These are phyloP conservation scores for Phytophthora ramorum DNA, from an alignment of 352 stramenopile species.

Conservation along the genomic window DNA sequence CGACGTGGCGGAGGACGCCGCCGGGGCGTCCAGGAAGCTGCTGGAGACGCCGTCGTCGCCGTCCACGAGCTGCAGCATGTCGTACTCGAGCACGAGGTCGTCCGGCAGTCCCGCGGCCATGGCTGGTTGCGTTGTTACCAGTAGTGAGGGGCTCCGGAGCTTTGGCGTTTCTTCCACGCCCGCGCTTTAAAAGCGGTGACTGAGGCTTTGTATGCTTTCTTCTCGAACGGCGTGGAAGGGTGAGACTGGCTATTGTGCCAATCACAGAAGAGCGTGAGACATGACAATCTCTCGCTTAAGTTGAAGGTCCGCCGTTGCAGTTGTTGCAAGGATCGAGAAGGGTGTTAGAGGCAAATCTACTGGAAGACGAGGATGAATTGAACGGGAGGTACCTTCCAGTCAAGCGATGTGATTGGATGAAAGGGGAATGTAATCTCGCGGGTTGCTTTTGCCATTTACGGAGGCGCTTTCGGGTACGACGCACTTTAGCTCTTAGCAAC, in stretches of 20 bases:
- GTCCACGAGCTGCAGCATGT: slow-evolving; percentile 52
- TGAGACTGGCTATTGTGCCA: slow-evolving; percentile 9
- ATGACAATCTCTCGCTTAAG: slow-evolving; percentile 1
- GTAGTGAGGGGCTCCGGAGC: neutral
- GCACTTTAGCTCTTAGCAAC: too few relatives aligned
- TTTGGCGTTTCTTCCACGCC: slow-evolving; percentile 8
- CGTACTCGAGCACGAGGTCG: slow-evolving; percentile 52
- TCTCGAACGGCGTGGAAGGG: slow-evolving; percentile 23
- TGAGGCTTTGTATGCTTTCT: slow-evolving; percentile 12
- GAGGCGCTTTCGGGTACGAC: too few relatives aligned
- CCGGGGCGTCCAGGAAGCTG: slow-evolving; percentile 23
- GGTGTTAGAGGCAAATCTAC: too few relatives aligned
- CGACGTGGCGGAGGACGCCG: slow-evolving; percentile 12
- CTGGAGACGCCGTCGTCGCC: slow-evolving; percentile 25
- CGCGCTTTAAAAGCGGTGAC: slow-evolving; percentile 2
- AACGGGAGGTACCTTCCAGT: too few relatives aligned
- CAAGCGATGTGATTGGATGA: too few relatives aligned
- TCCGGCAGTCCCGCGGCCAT: slow-evolving; percentile 46
- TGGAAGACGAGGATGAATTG: too few relatives aligned
- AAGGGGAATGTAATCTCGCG: too few relatives aligned
- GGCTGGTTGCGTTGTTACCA: neutral
- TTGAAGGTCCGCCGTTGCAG: slow-evolving; percentile 1
- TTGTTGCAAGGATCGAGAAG: neutral
- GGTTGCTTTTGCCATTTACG: too few relatives aligned
- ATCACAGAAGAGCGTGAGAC: slow-evolving; percentile 5